phyloP scores from a whole-genome alignment of 2,329 filamentous ascomycete species.

The Ophiostoma montium region DNA sequence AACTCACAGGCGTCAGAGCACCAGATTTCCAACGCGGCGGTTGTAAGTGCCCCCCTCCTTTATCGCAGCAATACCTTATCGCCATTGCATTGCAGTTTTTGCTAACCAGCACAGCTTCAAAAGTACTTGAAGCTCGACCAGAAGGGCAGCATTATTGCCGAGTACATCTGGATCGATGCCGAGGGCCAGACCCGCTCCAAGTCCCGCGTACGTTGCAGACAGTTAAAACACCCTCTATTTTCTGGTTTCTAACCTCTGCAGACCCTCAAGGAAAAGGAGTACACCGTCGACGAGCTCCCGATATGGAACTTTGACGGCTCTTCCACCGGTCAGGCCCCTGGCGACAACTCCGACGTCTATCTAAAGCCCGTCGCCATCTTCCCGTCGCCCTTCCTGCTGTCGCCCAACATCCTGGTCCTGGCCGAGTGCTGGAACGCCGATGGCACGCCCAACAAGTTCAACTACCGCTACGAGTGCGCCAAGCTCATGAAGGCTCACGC shows the following conservation, averaged over 20 bases:
- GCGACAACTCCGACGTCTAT: constrained; percentile 63
- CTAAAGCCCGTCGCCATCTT: constrained; percentile 35
- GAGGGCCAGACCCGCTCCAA: constrained; percentile 79
- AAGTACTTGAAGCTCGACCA: constrained; percentile 90
- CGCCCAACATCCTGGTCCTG: constrained; percentile 79
- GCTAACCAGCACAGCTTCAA: constrained; percentile 47
- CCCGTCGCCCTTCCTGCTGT: constrained; percentile 67
- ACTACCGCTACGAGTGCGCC: constrained; percentile 84
- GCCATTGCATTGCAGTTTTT: too few species aligned
- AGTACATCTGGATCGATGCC: constrained; percentile 63
- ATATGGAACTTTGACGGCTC: constrained; percentile 72
- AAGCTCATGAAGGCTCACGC: constrained; percentile 83
- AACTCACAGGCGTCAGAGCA: not conserved
- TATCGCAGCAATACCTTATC: not conserved
- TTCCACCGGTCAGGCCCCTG: constrained; percentile 60
- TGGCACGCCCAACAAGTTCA: constrained; percentile 95
- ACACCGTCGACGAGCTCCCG: constrained; percentile 41
- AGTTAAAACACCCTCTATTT: not conserved
- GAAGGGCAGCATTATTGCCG: constrained; percentile 70
- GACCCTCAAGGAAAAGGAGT: constrained; percentile 15
- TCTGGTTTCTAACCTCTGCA: not conserved
- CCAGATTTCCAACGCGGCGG: constrained; percentile 1
- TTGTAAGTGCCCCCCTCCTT: not conserved
- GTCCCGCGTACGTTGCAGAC: constrained; percentile 62
- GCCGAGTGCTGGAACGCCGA: constrained; percentile 90